A percentile compares a stretch with the other conserved stretches of the same genome.
These are phyloP conservation scores for Leishmania tropica DNA, from an alignment of 208 protist genomes.

Conservation along the genomic window DNA sequence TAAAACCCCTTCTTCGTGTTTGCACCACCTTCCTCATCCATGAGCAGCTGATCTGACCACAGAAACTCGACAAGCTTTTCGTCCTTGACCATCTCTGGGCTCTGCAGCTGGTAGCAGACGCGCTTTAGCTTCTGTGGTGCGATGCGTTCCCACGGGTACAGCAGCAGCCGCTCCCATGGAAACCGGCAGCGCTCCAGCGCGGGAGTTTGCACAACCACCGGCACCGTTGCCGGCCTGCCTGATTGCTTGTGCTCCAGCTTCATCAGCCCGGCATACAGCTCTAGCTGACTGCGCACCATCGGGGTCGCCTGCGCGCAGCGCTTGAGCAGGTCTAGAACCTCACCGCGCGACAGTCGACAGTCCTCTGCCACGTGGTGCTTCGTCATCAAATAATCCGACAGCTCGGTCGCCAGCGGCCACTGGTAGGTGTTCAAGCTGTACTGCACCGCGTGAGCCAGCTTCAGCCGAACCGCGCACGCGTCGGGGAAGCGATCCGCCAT, in stretches of 20 bases:
- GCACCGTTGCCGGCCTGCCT: not conserved
- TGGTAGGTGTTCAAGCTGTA: slow-evolving; percentile 70
- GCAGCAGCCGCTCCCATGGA: slow-evolving; percentile 66
- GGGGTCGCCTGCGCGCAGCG: slow-evolving; percentile 48
- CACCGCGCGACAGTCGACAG: slow-evolving; percentile 63
- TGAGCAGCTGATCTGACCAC: slow-evolving; percentile 61
- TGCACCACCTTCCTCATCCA: slow-evolving; percentile 81
- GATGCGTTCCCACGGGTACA: slow-evolving; percentile 50
- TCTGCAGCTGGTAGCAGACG: slow-evolving; percentile 50
- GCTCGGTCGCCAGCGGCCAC: slow-evolving; percentile 77
- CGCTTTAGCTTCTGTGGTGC: slow-evolving; percentile 52
- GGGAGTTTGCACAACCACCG: slow-evolving; percentile 40
- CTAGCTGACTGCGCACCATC: slow-evolving; percentile 56
- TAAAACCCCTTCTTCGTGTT: slow-evolving; percentile 82
- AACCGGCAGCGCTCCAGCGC: slow-evolving; percentile 50
- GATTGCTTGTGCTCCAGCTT: slow-evolving; percentile 2
- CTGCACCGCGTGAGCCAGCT: slow-evolving; percentile 84
- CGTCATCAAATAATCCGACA: slow-evolving; percentile 81
- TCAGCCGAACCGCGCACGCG: slow-evolving; percentile 86
- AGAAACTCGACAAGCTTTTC: slow-evolving; percentile 62
- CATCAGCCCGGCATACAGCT: slow-evolving; percentile 43
- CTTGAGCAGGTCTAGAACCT: slow-evolving; percentile 67
- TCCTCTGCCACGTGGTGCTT: slow-evolving; percentile 78
- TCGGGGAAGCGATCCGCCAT: slow-evolving; percentile 75
- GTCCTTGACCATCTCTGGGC: slow-evolving; percentile 33